Evolutionary conservation across 1,284 basidiomycete species (phyloP).

Genomic region (Malassezia japonica): DNA sequence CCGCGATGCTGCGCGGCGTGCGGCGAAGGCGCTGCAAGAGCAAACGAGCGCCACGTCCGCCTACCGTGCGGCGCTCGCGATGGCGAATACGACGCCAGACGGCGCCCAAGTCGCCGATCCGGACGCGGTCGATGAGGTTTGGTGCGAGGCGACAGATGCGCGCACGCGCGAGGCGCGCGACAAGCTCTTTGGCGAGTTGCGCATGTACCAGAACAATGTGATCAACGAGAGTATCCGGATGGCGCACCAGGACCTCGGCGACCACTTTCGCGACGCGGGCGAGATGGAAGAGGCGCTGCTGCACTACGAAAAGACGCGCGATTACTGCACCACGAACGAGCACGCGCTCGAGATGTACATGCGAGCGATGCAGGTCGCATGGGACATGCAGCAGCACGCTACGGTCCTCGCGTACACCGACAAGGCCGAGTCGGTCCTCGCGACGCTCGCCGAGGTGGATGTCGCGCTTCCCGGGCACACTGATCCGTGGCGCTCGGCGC

Average conservation of each 20-base stretch:
- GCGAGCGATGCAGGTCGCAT: conserved; percentile 54
- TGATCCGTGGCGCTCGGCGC: conserved; percentile 16
- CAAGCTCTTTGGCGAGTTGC: conserved; percentile 75
- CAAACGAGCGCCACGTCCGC: conserved; percentile 10
- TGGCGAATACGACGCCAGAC: conserved; percentile 14
- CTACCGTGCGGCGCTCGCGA: conserved; percentile 9
- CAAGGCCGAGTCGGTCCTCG: conserved; percentile 78
- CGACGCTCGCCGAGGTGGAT: conserved; percentile 51
- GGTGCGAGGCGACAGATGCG: conserved; percentile 59
- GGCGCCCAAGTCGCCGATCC: neutral
- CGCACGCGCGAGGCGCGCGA: conserved; percentile 60
- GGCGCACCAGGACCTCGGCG: conserved; percentile 72
- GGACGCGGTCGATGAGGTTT: conserved; percentile 50
- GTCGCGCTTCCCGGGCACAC: conserved; percentile 53
- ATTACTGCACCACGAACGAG: conserved; percentile 71
- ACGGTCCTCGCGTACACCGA: conserved; percentile 75
- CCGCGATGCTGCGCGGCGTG: neutral
- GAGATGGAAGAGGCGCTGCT: conserved; percentile 63
- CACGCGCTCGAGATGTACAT: conserved; percentile 67
- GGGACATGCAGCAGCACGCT: conserved; percentile 70
- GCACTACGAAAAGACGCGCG: conserved; percentile 71
- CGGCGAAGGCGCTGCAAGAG: conserved; percentile 1
- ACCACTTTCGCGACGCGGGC: conserved; percentile 62
- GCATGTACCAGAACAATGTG: conserved; percentile 78
- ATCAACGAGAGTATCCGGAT: conserved; percentile 89